Evolutionary conservation across 2,329 filamentous ascomycete genomes (phyloP).

Genomic region (Diaporthe amygdali): DNA sequence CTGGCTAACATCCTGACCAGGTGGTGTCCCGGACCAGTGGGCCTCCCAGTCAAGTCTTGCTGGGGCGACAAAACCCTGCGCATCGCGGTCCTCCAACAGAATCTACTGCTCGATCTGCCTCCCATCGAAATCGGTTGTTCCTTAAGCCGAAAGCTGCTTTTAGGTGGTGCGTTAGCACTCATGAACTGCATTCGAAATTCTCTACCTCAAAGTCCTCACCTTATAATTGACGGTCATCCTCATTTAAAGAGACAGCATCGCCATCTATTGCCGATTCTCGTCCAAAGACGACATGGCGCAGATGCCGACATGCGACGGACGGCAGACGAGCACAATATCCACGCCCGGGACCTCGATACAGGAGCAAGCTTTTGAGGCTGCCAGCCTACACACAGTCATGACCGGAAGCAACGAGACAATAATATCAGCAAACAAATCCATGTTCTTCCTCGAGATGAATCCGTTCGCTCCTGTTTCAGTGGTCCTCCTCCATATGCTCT

Average conservation of each 20-base stretch:
- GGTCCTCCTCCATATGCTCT: constrained; percentile 55
- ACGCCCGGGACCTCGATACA: neutral
- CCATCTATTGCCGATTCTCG: neutral
- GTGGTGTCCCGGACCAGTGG: neutral
- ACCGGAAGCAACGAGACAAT: constrained; percentile 13
- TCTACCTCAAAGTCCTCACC: neutral
- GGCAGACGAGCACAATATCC: constrained; percentile 4
- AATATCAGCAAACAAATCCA: constrained; percentile 6
- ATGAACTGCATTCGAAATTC: neutral
- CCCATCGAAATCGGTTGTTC: neutral
- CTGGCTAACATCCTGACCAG: neutral
- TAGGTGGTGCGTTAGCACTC: neutral
- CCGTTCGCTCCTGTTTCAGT: constrained; percentile 37
- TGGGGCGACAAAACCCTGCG: constrained; percentile 1
- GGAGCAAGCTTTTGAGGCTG: neutral
- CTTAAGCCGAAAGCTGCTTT: neutral
- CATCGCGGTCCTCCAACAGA: neutral
- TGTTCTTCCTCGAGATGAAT: constrained; percentile 25
- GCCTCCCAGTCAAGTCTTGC: neutral
- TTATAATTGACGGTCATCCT: neutral
- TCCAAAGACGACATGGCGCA: neutral
- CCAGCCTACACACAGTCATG: constrained; percentile 12
- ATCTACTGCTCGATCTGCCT: neutral
- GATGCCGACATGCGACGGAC: neutral
- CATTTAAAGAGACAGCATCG: neutral